phyloP scores from a whole-genome alignment of 345 rosid species.

The Ceriops zippeliana region DNA sequence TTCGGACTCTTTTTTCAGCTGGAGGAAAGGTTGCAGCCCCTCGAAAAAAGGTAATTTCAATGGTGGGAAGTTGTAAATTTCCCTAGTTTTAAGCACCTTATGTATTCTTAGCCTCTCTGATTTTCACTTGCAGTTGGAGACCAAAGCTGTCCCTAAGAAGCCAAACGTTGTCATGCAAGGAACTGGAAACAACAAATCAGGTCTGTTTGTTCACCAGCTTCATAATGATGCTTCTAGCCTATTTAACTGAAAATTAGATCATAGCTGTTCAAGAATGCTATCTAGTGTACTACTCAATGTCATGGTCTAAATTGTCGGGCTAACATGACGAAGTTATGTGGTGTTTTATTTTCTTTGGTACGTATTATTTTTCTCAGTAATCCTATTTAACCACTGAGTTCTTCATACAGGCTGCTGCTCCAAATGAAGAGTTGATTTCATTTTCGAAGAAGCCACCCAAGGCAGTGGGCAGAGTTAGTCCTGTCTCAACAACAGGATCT shows the following conservation, averaged over 20 bases:
- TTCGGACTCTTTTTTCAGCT: slow-evolving; percentile 34
- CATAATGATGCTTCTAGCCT: slow-evolving; percentile 14
- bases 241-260: too few species aligned
- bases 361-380: background rate
- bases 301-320: slow-evolving; percentile 4
- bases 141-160: slow-evolving; percentile 44
- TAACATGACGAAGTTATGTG: background rate
- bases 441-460: slow-evolving; percentile 50
- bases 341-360: background rate
- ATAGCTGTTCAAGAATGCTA: too few species aligned
- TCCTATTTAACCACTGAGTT: slow-evolving; percentile 12
- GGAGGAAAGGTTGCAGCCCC: slow-evolving; percentile 34
- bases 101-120: slow-evolving; percentile 2
- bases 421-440: slow-evolving; percentile 33
- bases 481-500: slow-evolving; percentile 37
- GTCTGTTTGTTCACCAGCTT: slow-evolving; percentile 36
- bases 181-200: slow-evolving; percentile 41
- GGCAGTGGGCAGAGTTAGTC: slow-evolving; percentile 31
- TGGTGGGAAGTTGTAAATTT: slow-evolving; percentile 11
- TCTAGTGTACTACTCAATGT: background rate
- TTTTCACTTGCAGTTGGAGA: slow-evolving; percentile 38
- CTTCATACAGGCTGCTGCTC: slow-evolving; percentile 35
- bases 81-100: slow-evolving; percentile 1
- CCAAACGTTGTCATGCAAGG: slow-evolving; percentile 42
- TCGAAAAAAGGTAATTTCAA: slow-evolving; percentile 48